Base-by-base conservation (phyloP, 805 yeast genomes). In the Monosporozyma servazzii region DNA sequence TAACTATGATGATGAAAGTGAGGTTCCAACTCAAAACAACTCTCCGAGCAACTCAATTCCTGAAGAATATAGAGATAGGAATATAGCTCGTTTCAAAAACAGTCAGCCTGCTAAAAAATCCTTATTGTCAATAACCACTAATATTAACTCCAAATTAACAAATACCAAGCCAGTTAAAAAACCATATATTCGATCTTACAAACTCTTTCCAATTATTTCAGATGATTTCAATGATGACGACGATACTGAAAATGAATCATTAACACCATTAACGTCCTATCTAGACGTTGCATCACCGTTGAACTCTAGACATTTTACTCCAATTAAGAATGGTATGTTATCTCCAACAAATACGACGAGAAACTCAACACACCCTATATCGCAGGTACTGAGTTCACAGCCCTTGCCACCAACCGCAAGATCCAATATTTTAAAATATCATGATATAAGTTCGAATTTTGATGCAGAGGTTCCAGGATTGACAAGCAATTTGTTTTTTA, bases 391-490 rank as follows among this genome's bases (percentile, higher is more conserved):
- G 2, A 41, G 20, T 21, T 33, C 47, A 17, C 48, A 45, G 5
- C 45, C 37, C 7, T 31, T 56, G n/a, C 63, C 62, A 8, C 64
- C 63, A 4, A 61, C 66, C 7, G 55, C 66, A 3, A 54, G 64
- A 36, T 60, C 62, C 2, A 63, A 61, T 36, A 53, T 60, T 1
- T 39, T 73, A 30, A 73, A 73, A 49, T 71, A 65, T 50, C 74
- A 73, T 51, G 75, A 72, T 50, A 44, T 73, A 2, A 69, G 66
- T 43, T 56, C 64, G 8, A 57, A 58, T 23, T 52, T 67, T n/a
- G 77, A 73, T 47, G 63, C 69, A 11, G 75, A 71, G 45, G 62
- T 70, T 23, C 70, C 61, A 27, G 69, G 56, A 53, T 61, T 60
- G 61, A 67, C 52, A 60, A 66, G 64, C 47, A 59, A 61, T 40